phyloP scores from a whole-genome alignment of 1,139 yeast species.

The Meyerozyma elateridarum region DNA sequence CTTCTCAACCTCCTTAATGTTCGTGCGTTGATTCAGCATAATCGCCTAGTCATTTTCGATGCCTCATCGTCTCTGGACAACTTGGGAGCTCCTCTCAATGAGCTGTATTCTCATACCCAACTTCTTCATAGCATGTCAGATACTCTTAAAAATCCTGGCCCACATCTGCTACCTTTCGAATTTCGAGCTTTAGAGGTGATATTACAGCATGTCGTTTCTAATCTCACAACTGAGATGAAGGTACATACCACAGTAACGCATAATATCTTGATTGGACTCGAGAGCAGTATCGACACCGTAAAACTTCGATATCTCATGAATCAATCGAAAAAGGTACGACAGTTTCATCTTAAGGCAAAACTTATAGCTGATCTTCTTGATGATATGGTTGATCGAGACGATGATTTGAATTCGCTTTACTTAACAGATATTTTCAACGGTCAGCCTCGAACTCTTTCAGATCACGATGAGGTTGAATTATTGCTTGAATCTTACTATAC shows the following conservation, averaged over 20 bases:
- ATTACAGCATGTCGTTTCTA: conserved; percentile 34
- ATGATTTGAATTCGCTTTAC: conserved; percentile 37
- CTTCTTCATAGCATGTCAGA: conserved; percentile 31
- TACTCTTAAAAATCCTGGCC: conserved; percentile 21
- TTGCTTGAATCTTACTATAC: conserved; percentile 41
- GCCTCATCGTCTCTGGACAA: conserved; percentile 18
- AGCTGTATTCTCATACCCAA: conserved; percentile 32
- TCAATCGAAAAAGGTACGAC: conserved; percentile 41
- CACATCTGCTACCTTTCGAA: conserved; percentile 36
- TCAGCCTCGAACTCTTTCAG: conserved; percentile 22
- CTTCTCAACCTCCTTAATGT: conserved; percentile 37
- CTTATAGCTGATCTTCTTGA: conserved; percentile 39
- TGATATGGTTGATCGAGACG: conserved; percentile 38
- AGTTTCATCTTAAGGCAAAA: conserved; percentile 39
- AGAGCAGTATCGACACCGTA: conserved; percentile 36
- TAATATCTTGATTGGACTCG: conserved; percentile 34
- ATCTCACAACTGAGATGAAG: conserved; percentile 39
- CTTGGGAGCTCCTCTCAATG: conserved; percentile 26
- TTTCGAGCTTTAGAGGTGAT: conserved; percentile 43
- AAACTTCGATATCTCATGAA: conserved; percentile 38
- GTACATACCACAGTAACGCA: conserved; percentile 39
- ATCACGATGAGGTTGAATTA: conserved; percentile 42
- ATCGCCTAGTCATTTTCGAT: conserved; percentile 39
- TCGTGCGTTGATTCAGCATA: conserved; percentile 37
- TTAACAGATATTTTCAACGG: conserved; percentile 28